These are phyloP conservation scores for Leucocoprinus sp. DNA, from an alignment of 768 basidiomycete genomes.

Conservation along the genomic window DNA sequence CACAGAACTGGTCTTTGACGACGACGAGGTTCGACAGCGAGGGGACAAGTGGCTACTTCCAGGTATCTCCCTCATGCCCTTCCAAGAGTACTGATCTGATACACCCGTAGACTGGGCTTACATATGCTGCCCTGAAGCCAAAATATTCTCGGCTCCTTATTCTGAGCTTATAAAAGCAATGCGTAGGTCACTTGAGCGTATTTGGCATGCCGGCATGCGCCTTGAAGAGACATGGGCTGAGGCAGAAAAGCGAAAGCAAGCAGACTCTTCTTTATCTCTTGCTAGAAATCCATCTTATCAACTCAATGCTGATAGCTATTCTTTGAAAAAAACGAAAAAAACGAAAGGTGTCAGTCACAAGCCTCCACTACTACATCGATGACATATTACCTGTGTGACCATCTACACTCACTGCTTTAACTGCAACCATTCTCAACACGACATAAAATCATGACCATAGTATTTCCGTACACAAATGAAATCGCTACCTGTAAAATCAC, in stretches of 20 bases:
- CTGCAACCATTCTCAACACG: no score
- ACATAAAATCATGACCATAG: no score
- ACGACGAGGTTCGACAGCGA: not conserved
- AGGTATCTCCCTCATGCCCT: not conserved
- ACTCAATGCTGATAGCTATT: no score
- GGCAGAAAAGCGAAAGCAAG: constrained; percentile 3
- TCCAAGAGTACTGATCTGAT: not conserved
- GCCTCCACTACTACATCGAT: no score
- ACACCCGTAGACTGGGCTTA: constrained; percentile 4
- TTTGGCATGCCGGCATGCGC: constrained; percentile 1
- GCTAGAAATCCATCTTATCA: no score
- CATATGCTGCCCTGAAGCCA: constrained; percentile 3
- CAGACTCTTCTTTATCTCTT: not conserved
- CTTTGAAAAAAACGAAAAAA: no score
- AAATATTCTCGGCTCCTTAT: not conserved
- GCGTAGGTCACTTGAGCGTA: not conserved
- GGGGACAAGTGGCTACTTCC: constrained; percentile 8
- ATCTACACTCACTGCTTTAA: no score
- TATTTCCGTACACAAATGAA: no score
- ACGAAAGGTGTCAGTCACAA: no score
- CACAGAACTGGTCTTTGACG: not conserved
- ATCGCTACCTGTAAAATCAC: no score
- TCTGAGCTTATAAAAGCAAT: not conserved
- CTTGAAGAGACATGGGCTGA: constrained; percentile 5
- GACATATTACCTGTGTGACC: no score